phyloP scores from a whole-genome alignment of 371 early-diverging fungal genomes.

The Rhizopus arrhizus region DNA sequence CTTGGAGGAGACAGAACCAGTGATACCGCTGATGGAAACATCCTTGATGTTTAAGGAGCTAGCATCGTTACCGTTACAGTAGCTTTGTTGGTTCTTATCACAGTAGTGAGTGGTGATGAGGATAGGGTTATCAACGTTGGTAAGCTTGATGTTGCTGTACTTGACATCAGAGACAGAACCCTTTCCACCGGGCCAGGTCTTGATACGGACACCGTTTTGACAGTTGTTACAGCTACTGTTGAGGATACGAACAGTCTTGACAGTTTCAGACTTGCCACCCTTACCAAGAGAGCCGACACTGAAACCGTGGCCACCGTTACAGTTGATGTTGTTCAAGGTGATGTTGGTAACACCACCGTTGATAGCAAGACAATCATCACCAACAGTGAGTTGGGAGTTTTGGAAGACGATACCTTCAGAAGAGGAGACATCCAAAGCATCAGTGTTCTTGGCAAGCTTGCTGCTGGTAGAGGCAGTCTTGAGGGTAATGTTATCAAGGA shows the following conservation, averaged over 20 bases:
- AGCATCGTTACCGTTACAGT: slow-evolving; percentile 25
- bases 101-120: slow-evolving; percentile 42
- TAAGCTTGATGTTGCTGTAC: slow-evolving; percentile 24
- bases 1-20: slow-evolving; percentile 20
- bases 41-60: slow-evolving; percentile 30
- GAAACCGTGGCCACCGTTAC: slow-evolving; percentile 39
- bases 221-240: slow-evolving; percentile 34
- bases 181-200: slow-evolving; percentile 45
- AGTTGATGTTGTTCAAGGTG: slow-evolving; percentile 27
- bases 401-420: slow-evolving; percentile 29
- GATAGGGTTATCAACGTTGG: slow-evolving; percentile 33
- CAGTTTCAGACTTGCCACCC: slow-evolving; percentile 30
- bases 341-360: slow-evolving; percentile 32
- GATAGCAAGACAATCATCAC: slow-evolving; percentile 42
- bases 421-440: slow-evolving; percentile 39
- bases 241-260: slow-evolving; percentile 24
- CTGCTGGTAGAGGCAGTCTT: slow-evolving; percentile 31
- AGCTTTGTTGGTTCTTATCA: slow-evolving; percentile 30
- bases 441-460: slow-evolving; percentile 36
- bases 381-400: slow-evolving; percentile 23
- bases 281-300: slow-evolving; percentile 42
- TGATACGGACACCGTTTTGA: slow-evolving; percentile 45
- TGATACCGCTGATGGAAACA: slow-evolving; percentile 29
- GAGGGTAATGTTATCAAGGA: slow-evolving; percentile 25
- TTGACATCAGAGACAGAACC: slow-evolving; percentile 31